Base-by-base conservation (phyloP, 1,139 yeast genomes). In the Lodderomyces oxycetoniae region DNA sequence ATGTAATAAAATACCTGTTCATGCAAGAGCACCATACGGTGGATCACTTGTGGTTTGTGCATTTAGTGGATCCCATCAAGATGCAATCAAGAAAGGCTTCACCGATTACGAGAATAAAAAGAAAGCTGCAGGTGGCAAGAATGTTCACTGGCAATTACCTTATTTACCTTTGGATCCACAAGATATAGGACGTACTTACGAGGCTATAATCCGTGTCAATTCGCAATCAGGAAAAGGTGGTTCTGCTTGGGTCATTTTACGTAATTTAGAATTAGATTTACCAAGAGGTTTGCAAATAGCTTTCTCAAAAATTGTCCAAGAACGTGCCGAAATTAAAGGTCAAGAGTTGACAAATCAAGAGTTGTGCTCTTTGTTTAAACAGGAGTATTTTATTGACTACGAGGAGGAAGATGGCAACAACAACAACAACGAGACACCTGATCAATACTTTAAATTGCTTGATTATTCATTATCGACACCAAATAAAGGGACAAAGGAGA, bases 151-250 rank as follows among this genome's bases (percentile, higher is more conserved):
- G 76, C 77, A 52, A 76, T 91, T 91, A 45, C 98, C 98, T 31
- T 91, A 91, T 66, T 73, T 91, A 53, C 97, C 98, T 40, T 74
- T 91, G 61, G 98, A 91, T 62, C 98, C 98, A 48, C 75, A 81
- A 57, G 97, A 91, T 59, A 83, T 91, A 50, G 97, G 97, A 40
- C 80, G 97, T 64, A 89, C 86, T 38, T 91, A 91, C 63, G 97
- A 91, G 66, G 97, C 97, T 30, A 94, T 91, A 45, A 91, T 91
- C 54, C 79, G 98, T 61, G 97, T 91, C 61, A 91, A 91, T 68
- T 88, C 96, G 8, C 97, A 91, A 68, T 83, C 95, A 17, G 98
- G 98, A 54, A 91, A 91, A 66, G 97, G 97, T 55, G 97, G 97
- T 56, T 95, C 97, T 19, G 95, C 97, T 20, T 91, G 97, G 96